Base-by-base conservation (phyloP, 352 stramenopile species). In the Thraustotheca clavata region DNA sequence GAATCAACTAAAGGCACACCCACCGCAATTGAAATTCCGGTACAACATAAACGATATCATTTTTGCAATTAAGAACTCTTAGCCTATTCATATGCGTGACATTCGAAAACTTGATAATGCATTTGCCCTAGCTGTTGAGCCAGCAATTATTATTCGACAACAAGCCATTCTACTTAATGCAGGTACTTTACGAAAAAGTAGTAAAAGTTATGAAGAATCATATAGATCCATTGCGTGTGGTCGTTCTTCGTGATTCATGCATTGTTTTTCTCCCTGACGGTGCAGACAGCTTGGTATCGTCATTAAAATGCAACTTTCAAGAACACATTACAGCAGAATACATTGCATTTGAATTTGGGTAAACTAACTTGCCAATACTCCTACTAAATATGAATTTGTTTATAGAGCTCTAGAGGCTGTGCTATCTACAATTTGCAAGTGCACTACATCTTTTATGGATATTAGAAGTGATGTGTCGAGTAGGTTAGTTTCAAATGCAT, bases 161-260 rank as follows among this genome's bases (percentile, higher is more conserved):
- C 79, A 91, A 67, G 81, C 79, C 24, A 84, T 91, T 61, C 73
- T 90, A n/a, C 74, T 90, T 52, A 90, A 85, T 62, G 80, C 79
- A 16, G 80, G 79, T 86, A 71, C 39, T 1, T 29, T 40, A 12
- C 20, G 11, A 11, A 31, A 29, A 9, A 16, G 49, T 32, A n/a
- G 8, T 59, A 20, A 16, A 20, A 1, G 34, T 24, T 61, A 11
- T 61, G 20, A 59, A 50, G 18, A 14, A 43, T 16, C n/a, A 14
- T 33, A 5, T 68, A 69, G 76, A 85, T 49, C 76, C 76, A 1
- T 52, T 85, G 22, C 71, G 76, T 14, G 65, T 71, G 24, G 72
- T 85, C 35, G 72, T 85, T 49, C 73, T 75, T 40, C 76, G 76
- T 20, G 66, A 79, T 34, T 31, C 27, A 27, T 75, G 62, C 18